These are phyloP conservation scores for Calamus simplicifolius DNA, from an alignment of 176 grass and related monocot genomes.

Conservation along the genomic window DNA sequence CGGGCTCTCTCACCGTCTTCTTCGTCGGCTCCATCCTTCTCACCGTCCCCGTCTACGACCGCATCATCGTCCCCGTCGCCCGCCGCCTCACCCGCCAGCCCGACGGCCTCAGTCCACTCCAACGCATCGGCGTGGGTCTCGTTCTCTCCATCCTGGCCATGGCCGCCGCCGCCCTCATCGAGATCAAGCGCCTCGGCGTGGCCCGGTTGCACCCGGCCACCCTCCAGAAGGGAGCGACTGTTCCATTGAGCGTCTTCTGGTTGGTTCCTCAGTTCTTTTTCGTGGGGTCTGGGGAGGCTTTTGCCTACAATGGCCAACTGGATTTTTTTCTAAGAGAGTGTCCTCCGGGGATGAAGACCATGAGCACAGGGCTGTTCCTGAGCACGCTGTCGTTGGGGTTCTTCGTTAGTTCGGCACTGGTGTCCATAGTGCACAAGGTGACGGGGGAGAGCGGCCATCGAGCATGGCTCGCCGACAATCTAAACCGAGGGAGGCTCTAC, in stretches of 20 bases:
- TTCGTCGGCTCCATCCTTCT: slow-evolving; percentile 18
- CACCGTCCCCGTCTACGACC: slow-evolving; percentile 8
- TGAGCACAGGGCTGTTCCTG: slow-evolving; percentile 15
- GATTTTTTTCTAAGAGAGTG: slow-evolving; percentile 10
- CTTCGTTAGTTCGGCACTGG: slow-evolving; percentile 7
- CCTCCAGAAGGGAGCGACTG: not conserved
- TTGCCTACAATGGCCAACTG: slow-evolving; percentile 7
- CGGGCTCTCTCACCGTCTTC: slow-evolving; percentile 12
- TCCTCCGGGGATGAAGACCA: slow-evolving; percentile 14
- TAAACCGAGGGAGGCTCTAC: slow-evolving; percentile 6
- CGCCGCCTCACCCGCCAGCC: slow-evolving; percentile 6
- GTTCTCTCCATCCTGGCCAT: slow-evolving; percentile 7
- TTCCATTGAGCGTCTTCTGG: slow-evolving; percentile 12
- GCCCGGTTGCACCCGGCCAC: not conserved
- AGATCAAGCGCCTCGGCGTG: slow-evolving; percentile 5
- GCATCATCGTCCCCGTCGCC: slow-evolving; percentile 1
- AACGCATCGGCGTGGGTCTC: slow-evolving; percentile 9
- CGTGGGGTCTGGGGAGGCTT: slow-evolving; percentile 1
- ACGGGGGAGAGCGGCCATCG: slow-evolving; percentile 1
- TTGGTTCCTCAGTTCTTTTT: slow-evolving; percentile 7
- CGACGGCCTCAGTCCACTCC: slow-evolving; percentile 4
- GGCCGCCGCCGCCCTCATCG: slow-evolving; percentile 6
- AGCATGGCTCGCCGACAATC: slow-evolving; percentile 7
- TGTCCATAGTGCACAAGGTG: slow-evolving; percentile 7
- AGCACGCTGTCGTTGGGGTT: slow-evolving; percentile 9